These are phyloP conservation scores for Raphanus raphanistrum DNA, from an alignment of 345 rosid genomes.

Conservation along the genomic window DNA sequence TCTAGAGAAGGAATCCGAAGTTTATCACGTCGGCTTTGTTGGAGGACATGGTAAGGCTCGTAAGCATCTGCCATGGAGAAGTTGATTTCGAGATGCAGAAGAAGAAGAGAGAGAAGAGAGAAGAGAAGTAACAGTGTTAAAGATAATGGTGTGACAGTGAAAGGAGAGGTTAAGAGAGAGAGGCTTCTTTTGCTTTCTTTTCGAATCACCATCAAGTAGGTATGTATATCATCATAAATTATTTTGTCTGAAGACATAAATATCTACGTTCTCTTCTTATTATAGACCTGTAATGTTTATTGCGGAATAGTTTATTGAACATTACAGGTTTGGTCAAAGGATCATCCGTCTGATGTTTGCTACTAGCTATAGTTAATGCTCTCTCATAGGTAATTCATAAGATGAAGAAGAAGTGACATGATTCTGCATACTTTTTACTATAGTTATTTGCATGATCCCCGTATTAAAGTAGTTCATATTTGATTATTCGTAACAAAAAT, in stretches of 20 bases:
- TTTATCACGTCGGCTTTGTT: conserved; percentile 91
- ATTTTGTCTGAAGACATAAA: conserved; percentile 2
- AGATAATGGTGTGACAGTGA: conserved; percentile 57
- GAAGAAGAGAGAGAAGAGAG: conserved; percentile 7
- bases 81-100: conserved; percentile 9
- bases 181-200: conserved; percentile 31
- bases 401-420: neutral
- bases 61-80: conserved; percentile 57
- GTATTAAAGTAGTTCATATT: neutral
- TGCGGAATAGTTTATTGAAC: conserved; percentile 6
- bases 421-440: neutral
- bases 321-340: conserved; percentile 32
- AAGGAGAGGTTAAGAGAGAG: conserved; percentile 53
- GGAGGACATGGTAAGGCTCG: conserved; percentile 89
- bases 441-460: neutral
- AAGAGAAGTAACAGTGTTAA: conserved; percentile 46
- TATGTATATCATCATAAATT: conserved; percentile 15
- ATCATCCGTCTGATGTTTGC: conserved; percentile 16
- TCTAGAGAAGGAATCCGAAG: conserved; percentile 53
- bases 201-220: conserved; percentile 30
- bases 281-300: conserved; percentile 8
- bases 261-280: conserved; percentile 13
- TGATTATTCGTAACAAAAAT: neutral
- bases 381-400: neutral
- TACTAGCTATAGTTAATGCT: conserved; percentile 19